phyloP scores from a whole-genome alignment of 2,329 filamentous ascomycete species.

The Ophiostoma triangulosporum region DNA sequence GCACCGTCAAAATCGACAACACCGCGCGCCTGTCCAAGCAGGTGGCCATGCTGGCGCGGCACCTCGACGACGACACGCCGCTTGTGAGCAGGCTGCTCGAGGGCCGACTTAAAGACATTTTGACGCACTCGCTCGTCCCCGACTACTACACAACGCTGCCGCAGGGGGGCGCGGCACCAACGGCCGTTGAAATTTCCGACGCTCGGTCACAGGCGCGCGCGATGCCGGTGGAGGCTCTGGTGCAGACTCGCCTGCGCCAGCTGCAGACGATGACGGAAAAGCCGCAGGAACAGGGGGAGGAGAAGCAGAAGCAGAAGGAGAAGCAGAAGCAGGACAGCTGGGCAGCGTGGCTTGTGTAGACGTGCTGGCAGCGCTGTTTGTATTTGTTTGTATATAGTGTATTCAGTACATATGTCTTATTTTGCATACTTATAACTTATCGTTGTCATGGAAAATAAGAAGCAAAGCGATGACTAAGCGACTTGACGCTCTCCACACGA shows the following conservation, averaged over 20 bases:
- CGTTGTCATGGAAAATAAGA: too few relatives aligned
- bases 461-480: too few relatives aligned
- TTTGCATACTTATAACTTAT: too few relatives aligned
- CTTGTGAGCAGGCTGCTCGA: slow-evolving; percentile 7
- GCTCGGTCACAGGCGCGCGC: neutral
- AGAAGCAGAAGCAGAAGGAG: too few relatives aligned
- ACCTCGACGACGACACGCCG: slow-evolving; percentile 7
- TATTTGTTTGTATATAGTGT: too few relatives aligned
- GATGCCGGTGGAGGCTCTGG: slow-evolving; percentile 5
- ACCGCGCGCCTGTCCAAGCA: neutral
- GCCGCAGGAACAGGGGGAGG: too few relatives aligned
- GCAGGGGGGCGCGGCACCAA: neutral
- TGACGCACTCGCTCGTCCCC: slow-evolving; percentile 5
- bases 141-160: neutral
- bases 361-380: too few relatives aligned
- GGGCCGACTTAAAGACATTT: slow-evolving; percentile 3
- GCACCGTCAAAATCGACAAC: neutral
- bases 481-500: too few relatives aligned
- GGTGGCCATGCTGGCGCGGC: slow-evolving; percentile 6
- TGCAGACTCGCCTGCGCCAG: neutral
- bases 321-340: too few relatives aligned
- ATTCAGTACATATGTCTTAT: too few relatives aligned
- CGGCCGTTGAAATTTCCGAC: neutral
- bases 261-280: too few relatives aligned
- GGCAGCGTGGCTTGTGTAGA: too few relatives aligned